Evolutionary conservation across 2,329 filamentous ascomycete species (phyloP).

Genomic region (Fusarium sulawesiense): DNA sequence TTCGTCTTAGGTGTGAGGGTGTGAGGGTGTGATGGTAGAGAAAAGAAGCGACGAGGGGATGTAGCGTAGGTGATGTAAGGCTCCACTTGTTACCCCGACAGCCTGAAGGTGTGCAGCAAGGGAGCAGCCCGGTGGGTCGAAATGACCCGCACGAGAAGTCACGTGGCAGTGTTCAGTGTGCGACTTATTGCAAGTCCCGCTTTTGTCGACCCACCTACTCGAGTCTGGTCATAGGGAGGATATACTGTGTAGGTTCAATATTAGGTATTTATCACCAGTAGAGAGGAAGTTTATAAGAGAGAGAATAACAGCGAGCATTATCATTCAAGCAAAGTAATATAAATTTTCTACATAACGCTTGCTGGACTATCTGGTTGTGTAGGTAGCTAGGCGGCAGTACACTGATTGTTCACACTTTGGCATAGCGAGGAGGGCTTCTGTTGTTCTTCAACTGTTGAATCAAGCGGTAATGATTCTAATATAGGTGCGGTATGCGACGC

Average conservation of each 20-base stretch:
- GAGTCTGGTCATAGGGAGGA: background rate
- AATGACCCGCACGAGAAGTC: too few relatives aligned
- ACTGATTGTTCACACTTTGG: background rate
- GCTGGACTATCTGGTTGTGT: background rate
- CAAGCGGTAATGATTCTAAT: background rate
- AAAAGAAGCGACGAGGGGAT: too few relatives aligned
- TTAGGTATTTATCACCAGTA: too few relatives aligned
- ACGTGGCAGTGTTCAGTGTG: too few relatives aligned
- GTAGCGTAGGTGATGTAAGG: too few relatives aligned
- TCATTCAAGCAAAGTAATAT: background rate
- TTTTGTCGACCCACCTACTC: background rate
- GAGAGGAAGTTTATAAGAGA: background rate
- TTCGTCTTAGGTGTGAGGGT: too few relatives aligned
- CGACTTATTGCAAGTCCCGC: too few relatives aligned
- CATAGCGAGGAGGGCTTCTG: background rate
- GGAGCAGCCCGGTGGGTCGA: too few relatives aligned
- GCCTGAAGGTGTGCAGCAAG: too few relatives aligned
- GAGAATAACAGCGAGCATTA: background rate
- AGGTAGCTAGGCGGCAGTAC: background rate
- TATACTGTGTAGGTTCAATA: too few relatives aligned
- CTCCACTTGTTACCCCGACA: too few relatives aligned
- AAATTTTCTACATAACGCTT: background rate
- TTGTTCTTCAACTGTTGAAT: background rate
- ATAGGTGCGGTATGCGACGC: background rate
- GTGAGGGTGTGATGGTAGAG: too few relatives aligned